Percentiles rank a stretch among this genome's conserved stretches.
These are phyloP conservation scores for Glutinoglossum americanum DNA, from an alignment of 495 filamentous ascomycete genomes.

Conservation along the genomic window DNA sequence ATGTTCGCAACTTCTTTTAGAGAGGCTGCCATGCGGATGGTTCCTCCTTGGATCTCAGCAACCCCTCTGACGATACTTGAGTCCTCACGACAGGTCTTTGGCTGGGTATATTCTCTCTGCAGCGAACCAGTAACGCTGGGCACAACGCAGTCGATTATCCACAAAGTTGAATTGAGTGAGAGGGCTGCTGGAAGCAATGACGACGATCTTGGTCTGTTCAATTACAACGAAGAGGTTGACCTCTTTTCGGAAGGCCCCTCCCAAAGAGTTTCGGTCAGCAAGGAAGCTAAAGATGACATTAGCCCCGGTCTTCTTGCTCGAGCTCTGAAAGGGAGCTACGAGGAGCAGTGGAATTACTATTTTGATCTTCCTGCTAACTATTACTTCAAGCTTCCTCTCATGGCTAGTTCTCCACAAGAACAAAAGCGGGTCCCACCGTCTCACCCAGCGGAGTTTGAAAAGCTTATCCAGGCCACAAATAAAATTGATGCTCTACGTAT, in stretches of 20 bases:
- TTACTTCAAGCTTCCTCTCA: background rate
- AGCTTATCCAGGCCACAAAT: background rate
- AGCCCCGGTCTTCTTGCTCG: background rate
- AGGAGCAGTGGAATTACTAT: background rate
- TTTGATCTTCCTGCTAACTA: too few species aligned
- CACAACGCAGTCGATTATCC: background rate
- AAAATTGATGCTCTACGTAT: background rate
- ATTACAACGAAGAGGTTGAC: background rate
- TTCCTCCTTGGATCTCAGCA: background rate
- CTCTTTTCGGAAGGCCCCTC: too few species aligned
- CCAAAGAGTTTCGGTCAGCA: too few species aligned
- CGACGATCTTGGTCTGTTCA: background rate
- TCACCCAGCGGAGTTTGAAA: background rate
- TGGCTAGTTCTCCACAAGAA: background rate
- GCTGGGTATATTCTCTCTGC: background rate
- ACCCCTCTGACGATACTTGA: background rate
- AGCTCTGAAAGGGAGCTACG: background rate
- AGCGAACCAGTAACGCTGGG: background rate
- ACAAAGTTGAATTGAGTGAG: background rate
- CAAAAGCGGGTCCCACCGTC: background rate
- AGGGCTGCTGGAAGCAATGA: background rate
- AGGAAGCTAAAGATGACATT: background rate
- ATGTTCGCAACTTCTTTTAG: background rate
- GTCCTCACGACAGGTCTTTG: background rate
- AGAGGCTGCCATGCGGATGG: background rate